phyloP scores from a whole-genome alignment of 2,329 filamentous ascomycete species.

The Botrytis tulipae region DNA sequence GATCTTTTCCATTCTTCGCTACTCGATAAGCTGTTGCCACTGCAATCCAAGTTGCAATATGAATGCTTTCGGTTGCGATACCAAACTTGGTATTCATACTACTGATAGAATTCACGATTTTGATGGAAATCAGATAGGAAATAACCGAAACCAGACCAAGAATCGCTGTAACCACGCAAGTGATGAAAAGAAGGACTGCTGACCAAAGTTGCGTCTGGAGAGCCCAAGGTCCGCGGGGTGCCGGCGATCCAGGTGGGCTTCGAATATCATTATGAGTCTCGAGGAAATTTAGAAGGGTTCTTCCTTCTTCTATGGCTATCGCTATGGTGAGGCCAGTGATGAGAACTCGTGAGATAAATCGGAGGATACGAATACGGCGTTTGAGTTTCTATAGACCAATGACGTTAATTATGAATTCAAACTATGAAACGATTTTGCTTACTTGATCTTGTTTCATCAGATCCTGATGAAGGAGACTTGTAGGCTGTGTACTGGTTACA shows the following conservation, averaged over 20 bases:
- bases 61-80: constrained; percentile 21
- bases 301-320: constrained; percentile 3
- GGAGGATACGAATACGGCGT: not conserved
- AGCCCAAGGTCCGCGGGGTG: constrained; percentile 9
- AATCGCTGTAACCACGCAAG: constrained; percentile 22
- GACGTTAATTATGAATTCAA: not conserved
- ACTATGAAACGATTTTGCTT: not conserved
- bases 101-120: constrained; percentile 25
- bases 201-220: constrained; percentile 22
- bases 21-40: constrained; percentile 27
- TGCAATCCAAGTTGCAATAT: constrained; percentile 26
- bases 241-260: not conserved
- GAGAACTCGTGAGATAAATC: constrained; percentile 1
- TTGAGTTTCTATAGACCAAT: not conserved
- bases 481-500: not conserved
- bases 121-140: constrained; percentile 24
- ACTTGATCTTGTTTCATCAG: not conserved
- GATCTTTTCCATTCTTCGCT: constrained; percentile 28
- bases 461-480: not conserved
- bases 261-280: constrained; percentile 3
- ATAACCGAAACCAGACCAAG: constrained; percentile 24
- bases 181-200: constrained; percentile 24
- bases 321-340: not conserved
- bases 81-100: constrained; percentile 21
- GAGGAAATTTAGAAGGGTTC: not conserved